A percentile compares a stretch with the other conserved stretches of the same genome.
phyloP scores from a whole-genome alignment of 225 moss, liverwort and hornwort genomes.

The Bryoerythrophyllum caledonicum region DNA sequence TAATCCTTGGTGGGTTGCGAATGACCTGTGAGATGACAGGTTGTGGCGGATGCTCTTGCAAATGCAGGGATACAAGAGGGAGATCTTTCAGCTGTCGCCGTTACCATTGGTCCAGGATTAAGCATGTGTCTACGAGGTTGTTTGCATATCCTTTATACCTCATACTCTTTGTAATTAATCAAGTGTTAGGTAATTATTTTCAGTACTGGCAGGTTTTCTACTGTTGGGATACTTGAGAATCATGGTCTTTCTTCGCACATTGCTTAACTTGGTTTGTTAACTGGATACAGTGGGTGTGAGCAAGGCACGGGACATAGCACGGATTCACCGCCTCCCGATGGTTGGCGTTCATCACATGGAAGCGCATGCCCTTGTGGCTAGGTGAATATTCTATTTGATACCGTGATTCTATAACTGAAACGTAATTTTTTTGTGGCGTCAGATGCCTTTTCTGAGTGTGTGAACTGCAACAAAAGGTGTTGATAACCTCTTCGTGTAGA shows the following conservation, averaged over 20 bases:
- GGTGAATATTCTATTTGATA: slow-evolving; percentile 40
- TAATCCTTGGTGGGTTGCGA: slow-evolving; percentile 12
- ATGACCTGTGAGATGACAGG: slow-evolving; percentile 55
- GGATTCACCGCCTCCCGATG: slow-evolving; percentile 73
- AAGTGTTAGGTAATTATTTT: background rate
- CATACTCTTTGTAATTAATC: background rate
- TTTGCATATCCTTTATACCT: slow-evolving; percentile 11
- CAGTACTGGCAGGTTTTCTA: background rate
- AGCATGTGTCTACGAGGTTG: slow-evolving; percentile 89
- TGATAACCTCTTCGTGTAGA: background rate
- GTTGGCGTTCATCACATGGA: slow-evolving; percentile 99
- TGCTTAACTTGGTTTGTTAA: slow-evolving; percentile 11
- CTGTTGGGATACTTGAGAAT: background rate
- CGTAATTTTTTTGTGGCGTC: background rate
- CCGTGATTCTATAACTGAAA: background rate
- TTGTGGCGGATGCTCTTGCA: slow-evolving; percentile 85
- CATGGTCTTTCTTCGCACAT: slow-evolving; percentile 12
- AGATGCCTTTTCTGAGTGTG: background rate
- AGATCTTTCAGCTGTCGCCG: slow-evolving; percentile 92
- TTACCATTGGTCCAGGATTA: slow-evolving; percentile 95
- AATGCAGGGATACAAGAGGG: slow-evolving; percentile 75
- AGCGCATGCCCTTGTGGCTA: slow-evolving; percentile 96
- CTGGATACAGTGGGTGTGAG: slow-evolving; percentile 82
- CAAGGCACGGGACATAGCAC: slow-evolving; percentile 87
- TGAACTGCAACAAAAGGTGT: background rate